These are phyloP conservation scores for Debaryomyces subglobosus DNA, from an alignment of 1,139 yeast species.

Conservation along the genomic window DNA sequence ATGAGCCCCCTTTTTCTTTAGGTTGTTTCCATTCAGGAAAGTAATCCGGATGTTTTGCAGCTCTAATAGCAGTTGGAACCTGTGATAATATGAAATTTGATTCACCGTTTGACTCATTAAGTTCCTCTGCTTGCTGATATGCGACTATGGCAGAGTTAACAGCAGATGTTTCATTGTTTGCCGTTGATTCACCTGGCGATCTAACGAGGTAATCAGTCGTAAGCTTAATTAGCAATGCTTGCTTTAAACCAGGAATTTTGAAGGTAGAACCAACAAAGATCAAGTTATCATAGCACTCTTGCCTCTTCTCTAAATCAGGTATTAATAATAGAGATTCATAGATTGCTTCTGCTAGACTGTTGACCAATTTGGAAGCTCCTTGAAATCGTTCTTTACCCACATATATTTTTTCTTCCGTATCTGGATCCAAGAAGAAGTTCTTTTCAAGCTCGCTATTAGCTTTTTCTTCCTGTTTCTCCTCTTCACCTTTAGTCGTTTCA, in stretches of 20 bases:
- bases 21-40: constrained; percentile 94
- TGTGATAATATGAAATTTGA: constrained; percentile 46
- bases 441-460: constrained; percentile 64
- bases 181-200: constrained; percentile 30
- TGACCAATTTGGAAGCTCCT: constrained; percentile 67
- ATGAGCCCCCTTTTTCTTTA: constrained; percentile 56
- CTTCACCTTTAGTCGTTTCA: constrained; percentile 28
- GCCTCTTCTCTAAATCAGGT: constrained; percentile 72
- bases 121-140: constrained; percentile 46
- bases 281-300: constrained; percentile 85
- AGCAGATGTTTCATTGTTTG: constrained; percentile 29
- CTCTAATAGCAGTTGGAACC: constrained; percentile 73
- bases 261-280: constrained; percentile 79
- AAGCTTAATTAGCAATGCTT: constrained; percentile 63
- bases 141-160: constrained; percentile 48
- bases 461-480: constrained; percentile 35
- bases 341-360: constrained; percentile 55
- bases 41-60: constrained; percentile 82
- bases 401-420: constrained; percentile 52
- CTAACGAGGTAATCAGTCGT: constrained; percentile 59
- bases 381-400: constrained; percentile 89
- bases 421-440: constrained; percentile 65
- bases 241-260: constrained; percentile 74
- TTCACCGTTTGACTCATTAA: constrained; percentile 28
- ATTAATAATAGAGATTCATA: constrained; percentile 56